Percentiles rank a stretch among this genome's conserved stretches.
These are phyloP conservation scores for Xylariaceae sp. DNA, from an alignment of 2,329 filamentous ascomycete genomes.

Conservation along the genomic window DNA sequence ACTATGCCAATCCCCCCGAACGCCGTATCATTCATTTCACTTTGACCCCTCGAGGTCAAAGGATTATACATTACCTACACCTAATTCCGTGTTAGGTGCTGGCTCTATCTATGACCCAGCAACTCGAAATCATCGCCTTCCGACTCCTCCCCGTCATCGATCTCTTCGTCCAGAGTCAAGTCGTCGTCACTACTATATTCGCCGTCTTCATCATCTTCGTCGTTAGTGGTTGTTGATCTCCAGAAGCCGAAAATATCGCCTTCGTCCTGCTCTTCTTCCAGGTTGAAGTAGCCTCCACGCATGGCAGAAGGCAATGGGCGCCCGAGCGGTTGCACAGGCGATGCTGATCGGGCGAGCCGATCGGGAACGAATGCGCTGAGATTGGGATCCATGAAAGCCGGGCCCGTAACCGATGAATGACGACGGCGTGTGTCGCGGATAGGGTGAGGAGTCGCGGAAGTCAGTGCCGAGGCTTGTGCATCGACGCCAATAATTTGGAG, in stretches of 20 bases:
- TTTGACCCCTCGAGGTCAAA: too few relatives aligned
- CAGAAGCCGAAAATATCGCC: constrained; percentile 56
- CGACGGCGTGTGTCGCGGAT: constrained; percentile 30
- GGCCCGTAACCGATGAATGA: constrained; percentile 30
- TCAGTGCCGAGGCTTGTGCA: constrained; percentile 21
- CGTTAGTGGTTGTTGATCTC: constrained; percentile 39
- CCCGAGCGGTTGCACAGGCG: constrained; percentile 33
- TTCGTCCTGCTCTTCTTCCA: constrained; percentile 44
- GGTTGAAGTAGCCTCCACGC: constrained; percentile 19
- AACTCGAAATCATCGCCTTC: constrained; percentile 40
- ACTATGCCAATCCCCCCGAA: constrained; percentile 26
- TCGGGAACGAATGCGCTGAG: constrained; percentile 32
- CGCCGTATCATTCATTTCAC: constrained; percentile 19
- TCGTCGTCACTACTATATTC: constrained; percentile 30
- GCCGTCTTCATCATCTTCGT: constrained; percentile 34
- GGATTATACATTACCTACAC: too few relatives aligned
- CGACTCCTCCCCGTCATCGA: constrained; percentile 43
- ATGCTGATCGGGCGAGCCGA: constrained; percentile 42
- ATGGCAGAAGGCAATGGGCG: constrained; percentile 20
- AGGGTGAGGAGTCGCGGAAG: constrained; percentile 12
- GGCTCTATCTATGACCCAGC: constrained; percentile 31
- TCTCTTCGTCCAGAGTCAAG: constrained; percentile 36
- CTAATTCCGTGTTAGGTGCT: constrained; percentile 10
- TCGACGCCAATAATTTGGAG: constrained; percentile 52
- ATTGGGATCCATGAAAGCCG: constrained; percentile 16